Evolutionary conservation across 306 rosid genomes (phyloP).

Genomic region (Herpetospermum pedunculosum): DNA sequence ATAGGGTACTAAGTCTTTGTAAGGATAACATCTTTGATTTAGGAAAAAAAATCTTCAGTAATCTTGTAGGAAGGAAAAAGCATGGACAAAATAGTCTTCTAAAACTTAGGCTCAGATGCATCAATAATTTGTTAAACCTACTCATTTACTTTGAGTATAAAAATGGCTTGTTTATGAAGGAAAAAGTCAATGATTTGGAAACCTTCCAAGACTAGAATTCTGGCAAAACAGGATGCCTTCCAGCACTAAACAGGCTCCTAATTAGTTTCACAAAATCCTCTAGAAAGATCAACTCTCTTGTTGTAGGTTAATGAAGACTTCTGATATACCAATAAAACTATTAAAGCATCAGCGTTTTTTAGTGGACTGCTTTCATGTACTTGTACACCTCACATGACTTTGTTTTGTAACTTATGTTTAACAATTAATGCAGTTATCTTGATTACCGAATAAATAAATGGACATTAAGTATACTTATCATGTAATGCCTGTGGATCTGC

Average conservation of each 20-base stretch:
- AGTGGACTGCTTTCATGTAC: not conserved
- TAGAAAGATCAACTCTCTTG: not conserved
- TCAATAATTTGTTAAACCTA: not conserved
- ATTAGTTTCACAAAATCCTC: not conserved
- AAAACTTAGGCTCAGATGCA: not conserved
- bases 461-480: conserved; percentile 16
- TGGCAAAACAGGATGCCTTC: not conserved
- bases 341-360: not conserved
- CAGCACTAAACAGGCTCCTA: not conserved
- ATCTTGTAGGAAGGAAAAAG: not conserved
- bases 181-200: not conserved
- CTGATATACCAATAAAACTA: not conserved
- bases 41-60: not conserved
- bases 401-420: not conserved
- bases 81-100: not conserved
- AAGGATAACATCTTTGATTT: not conserved
- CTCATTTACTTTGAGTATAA: not conserved
- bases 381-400: not conserved
- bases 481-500: conserved; percentile 27
- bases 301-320: not conserved
- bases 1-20: not conserved
- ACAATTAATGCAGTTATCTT: not conserved
- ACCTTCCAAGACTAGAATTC: not conserved
- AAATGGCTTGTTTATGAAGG: not conserved
- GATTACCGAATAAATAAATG: not conserved